Conservation (phyloP, 352 stramenopile genomes). For the Globisporangium irregulare region DNA sequence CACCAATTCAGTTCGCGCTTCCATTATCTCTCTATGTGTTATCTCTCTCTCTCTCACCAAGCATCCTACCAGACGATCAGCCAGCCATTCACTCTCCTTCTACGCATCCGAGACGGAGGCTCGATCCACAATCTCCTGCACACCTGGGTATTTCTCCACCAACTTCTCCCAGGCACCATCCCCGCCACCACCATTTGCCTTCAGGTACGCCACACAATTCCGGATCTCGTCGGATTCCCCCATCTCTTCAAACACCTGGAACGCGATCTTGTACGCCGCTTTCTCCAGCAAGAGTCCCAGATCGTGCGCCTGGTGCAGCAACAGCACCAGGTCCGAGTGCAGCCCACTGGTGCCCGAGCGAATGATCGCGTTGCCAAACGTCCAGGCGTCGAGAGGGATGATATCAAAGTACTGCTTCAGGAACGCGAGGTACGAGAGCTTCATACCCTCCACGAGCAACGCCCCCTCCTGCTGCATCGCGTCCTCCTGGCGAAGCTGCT, state of each 20-base stretch:
- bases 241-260: conserved; percentile 37
- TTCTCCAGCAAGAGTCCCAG: conserved; percentile 35
- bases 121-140: conserved; percentile 27
- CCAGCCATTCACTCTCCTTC: background rate
- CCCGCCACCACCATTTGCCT: conserved; percentile 26
- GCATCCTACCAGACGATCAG: background rate
- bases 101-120: background rate
- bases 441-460: conserved; percentile 40
- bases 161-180: conserved; percentile 25
- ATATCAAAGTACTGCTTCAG: conserved; percentile 50
- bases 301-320: conserved; percentile 40
- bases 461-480: background rate
- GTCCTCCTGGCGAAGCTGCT: conserved; percentile 27
- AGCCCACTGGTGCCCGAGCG: conserved; percentile 44
- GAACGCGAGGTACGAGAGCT: conserved; percentile 58
- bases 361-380: conserved; percentile 48
- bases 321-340: conserved; percentile 36
- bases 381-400: conserved; percentile 48
- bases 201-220: conserved; percentile 18
- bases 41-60: background rate
- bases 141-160: conserved; percentile 34
- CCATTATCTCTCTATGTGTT: background rate
- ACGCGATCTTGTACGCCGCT: conserved; percentile 42
- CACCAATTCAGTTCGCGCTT: background rate
- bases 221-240: conserved; percentile 27